Evolutionary conservation across 441 rosid genomes (phyloP).

Genomic region (Eruca vesicaria): DNA sequence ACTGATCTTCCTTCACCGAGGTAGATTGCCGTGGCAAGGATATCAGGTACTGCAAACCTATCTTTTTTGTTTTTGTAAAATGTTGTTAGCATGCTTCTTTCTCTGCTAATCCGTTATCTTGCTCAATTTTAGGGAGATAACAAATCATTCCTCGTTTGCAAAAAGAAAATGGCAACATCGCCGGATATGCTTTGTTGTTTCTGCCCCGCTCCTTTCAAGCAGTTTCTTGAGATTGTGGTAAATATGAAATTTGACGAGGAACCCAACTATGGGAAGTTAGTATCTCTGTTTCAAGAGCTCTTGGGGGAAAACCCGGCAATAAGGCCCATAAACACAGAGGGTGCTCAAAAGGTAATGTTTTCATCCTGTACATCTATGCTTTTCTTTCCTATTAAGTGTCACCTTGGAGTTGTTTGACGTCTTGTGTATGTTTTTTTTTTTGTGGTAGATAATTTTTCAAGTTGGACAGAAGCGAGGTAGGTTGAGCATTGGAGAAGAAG

Average conservation of each 20-base stretch:
- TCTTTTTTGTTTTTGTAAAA: neutral
- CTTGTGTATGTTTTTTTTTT: neutral
- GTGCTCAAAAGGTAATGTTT: conserved; percentile 84
- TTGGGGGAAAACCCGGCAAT: conserved; percentile 86
- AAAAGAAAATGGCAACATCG: conserved; percentile 96
- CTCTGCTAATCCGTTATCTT: conserved; percentile 12
- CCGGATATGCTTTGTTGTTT: conserved; percentile 95
- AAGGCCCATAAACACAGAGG: conserved; percentile 96
- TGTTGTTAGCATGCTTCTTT: neutral
- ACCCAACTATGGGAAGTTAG: conserved; percentile 84
- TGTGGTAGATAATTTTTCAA: conserved; percentile 66
- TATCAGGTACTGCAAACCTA: conserved; percentile 64
- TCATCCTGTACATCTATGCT: neutral
- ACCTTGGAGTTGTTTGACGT: conserved; percentile 12
- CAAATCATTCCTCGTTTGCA: conserved; percentile 93
- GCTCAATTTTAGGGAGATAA: conserved; percentile 77
- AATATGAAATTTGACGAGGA: conserved; percentile 99
- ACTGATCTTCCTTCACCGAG: conserved; percentile 82
- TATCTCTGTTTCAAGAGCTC: conserved; percentile 82
- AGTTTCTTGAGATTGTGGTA: conserved; percentile 91
- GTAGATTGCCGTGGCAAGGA: conserved; percentile 98
- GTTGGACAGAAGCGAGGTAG: conserved; percentile 98
- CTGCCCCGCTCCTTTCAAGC: conserved; percentile 86
- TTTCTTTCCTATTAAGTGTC: conserved; percentile 5
- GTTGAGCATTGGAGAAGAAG: conserved; percentile 84